These are phyloP conservation scores for Plantago rigida DNA, from an alignment of 305 asterid species.

Conservation along the genomic window DNA sequence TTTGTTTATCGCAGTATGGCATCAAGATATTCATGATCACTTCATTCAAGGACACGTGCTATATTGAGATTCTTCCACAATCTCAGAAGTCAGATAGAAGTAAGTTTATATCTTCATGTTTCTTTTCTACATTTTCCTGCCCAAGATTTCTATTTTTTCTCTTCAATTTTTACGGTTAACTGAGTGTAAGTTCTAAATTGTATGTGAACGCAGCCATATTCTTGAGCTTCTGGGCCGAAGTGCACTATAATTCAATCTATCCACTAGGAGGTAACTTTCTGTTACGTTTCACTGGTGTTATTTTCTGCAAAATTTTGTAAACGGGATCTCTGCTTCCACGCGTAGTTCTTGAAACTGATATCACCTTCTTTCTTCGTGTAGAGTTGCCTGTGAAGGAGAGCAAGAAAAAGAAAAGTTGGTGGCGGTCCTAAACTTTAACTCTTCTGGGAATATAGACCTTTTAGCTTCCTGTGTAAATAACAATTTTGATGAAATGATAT, in stretches of 20 bases:
- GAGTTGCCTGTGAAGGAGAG: conserved; percentile 47
- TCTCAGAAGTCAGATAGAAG: conserved; percentile 64
- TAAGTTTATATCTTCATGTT: conserved; percentile 26
- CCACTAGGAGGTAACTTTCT: conserved; percentile 63
- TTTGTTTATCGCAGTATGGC: conserved; percentile 54
- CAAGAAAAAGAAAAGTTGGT: conserved; percentile 56
- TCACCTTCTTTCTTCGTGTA: conserved; percentile 21
- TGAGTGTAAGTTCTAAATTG: background rate
- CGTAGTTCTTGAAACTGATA: background rate
- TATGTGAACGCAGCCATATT: conserved; percentile 54
- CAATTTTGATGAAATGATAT: background rate
- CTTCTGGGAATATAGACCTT: too few relatives aligned
- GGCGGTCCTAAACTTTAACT: conserved; percentile 27
- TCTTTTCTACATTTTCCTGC: background rate
- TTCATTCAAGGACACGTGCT: conserved; percentile 89
- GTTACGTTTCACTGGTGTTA: background rate
- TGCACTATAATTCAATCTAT: conserved; percentile 86
- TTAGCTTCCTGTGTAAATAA: conserved; percentile 8
- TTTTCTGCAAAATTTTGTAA: background rate
- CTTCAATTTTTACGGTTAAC: background rate
- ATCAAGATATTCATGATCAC: conserved; percentile 73
- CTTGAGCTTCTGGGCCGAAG: conserved; percentile 98
- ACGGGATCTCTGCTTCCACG: too few relatives aligned
- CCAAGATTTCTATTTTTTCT: background rate
- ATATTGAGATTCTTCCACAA: conserved; percentile 81